Evolutionary conservation across 805 yeast species (phyloP), one percentile per base, ranked within the genome.

Genomic region (Yamadazyma nakazawae): DNA sequence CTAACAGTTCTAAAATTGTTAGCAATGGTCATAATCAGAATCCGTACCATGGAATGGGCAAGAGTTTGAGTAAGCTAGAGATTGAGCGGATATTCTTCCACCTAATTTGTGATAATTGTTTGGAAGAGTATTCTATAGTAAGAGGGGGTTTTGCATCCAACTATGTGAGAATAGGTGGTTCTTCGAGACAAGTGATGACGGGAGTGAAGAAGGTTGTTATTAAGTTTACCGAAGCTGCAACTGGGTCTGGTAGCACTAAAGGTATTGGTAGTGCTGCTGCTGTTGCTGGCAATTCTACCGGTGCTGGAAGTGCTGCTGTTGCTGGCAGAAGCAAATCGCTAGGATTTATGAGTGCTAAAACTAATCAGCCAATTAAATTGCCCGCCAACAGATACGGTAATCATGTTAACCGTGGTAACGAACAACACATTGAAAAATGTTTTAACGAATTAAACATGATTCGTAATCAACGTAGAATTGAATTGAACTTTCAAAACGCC

Each of bases 21-120:
- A 75, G 71, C 30, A 70, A 79, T 38, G 88, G 90, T 0, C 88
- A 85, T 57, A 81, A 85, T 56, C 56, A 56, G 16, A 72, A 74
- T 37, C 74, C 75, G n/a, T 76, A 66, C 38, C 90, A 86, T 60
- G 96, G 97, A 1, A 66, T 67, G 24, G 96, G 96, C 4, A 79
- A 75, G 54, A 70, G 66, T 7, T 59, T 84, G 54, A 78, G 79
- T n/a, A 82, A 82, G 51, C 78, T 81, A 2, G 88, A 84, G 31
- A 74, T 88, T 26, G 96, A 91, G 63, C 72, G 98, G 51, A 79
- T 94, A 6, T 85, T 91, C 52, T 90, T 88, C 61, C 84, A 84
- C 53, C 66, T 94, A 48, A 75, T 88, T 24, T 78, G 86, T 10
- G 81, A 81, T 47, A 78, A 80, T 19, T 75, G 82, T 12, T 62